Percentiles rank a stretch among this genome's conserved stretches.
Conservation (phyloP, 805 yeast species). For the Wickerhamomyces queroliae region DNA sequence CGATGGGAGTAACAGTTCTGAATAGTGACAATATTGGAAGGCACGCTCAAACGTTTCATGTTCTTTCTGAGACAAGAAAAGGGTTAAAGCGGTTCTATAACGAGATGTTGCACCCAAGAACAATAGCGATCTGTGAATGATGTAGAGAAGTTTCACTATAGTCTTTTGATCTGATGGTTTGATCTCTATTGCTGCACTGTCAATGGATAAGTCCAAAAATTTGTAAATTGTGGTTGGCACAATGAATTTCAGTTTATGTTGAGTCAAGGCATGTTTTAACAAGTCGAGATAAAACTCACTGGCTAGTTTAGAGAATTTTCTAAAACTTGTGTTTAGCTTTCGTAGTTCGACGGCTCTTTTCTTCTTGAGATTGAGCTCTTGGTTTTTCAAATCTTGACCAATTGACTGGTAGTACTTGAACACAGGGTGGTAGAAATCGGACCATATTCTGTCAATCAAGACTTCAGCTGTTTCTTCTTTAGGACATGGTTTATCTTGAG, state of each 20-base stretch:
- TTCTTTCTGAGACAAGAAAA: constrained; percentile 26
- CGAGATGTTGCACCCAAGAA: constrained; percentile 56
- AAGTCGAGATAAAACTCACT: constrained; percentile 41
- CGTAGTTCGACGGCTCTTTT: constrained; percentile 44
- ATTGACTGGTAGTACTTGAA: constrained; percentile 39
- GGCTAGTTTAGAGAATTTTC: constrained; percentile 42
- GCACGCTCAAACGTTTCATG: constrained; percentile 39
- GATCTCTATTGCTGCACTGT: constrained; percentile 6
- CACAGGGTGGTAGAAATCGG: constrained; percentile 57
- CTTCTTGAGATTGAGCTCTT: constrained; percentile 13
- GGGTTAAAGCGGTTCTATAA: constrained; percentile 38
- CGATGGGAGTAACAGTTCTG: constrained; percentile 57
- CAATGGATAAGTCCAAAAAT: constrained; percentile 6
- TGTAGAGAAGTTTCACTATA: constrained; percentile 28
- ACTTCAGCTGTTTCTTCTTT: constrained; percentile 15
- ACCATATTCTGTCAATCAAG: constrained; percentile 51
- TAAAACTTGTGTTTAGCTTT: constrained; percentile 45
- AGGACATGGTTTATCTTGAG: constrained; percentile 3
- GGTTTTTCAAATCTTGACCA: constrained; percentile 8
- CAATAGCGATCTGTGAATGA: constrained; percentile 43
- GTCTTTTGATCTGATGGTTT: constrained; percentile 6
- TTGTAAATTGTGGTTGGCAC: constrained; percentile 15
- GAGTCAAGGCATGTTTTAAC: constrained; percentile 33
- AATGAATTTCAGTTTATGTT: constrained; percentile 28
- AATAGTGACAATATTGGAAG: constrained; percentile 41